phyloP scores from a whole-genome alignment of 2,329 filamentous ascomycete species.

The Ceratocystiopsis sp. region DNA sequence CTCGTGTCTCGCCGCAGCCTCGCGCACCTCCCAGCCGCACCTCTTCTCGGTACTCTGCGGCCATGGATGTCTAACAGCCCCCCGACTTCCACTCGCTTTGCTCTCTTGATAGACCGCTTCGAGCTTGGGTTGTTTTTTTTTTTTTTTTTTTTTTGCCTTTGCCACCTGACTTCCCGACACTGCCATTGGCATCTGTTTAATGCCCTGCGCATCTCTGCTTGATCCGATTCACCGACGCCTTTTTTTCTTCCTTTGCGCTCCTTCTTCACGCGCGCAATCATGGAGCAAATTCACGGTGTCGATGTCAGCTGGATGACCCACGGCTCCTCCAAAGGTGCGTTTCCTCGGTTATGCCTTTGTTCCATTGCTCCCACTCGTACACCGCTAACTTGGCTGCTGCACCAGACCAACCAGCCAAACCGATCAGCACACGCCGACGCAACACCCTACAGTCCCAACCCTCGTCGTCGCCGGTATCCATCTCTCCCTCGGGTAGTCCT shows the following conservation, averaged over 20 bases:
- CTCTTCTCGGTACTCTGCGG: no score
- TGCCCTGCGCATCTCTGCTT: neutral
- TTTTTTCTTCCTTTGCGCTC: no score
- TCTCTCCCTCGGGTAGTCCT: neutral
- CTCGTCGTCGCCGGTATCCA: no score
- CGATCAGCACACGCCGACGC: conserved; percentile 10
- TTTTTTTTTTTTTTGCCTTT: neutral
- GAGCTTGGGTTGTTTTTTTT: neutral
- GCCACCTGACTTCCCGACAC: neutral
- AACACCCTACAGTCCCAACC: conserved; percentile 13
- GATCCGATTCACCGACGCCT: neutral
- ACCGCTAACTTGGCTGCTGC: conserved; percentile 9
- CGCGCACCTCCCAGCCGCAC: no score
- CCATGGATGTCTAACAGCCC: neutral
- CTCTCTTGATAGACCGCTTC: conserved; percentile 2
- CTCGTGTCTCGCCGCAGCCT: no score
- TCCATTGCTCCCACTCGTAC: conserved; percentile 18
- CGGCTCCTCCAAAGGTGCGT: conserved; percentile 63
- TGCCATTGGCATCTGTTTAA: no score
- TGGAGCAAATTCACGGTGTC: conserved; percentile 69
- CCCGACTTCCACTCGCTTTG: conserved; percentile 1
- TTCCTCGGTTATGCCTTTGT: conserved; percentile 33
- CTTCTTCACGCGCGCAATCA: conserved; percentile 16
- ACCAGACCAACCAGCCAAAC: conserved; percentile 14
- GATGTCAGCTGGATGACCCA: conserved; percentile 84